Conservation (phyloP, 2,329 filamentous ascomycete genomes). For the Fusarium annulatum region DNA sequence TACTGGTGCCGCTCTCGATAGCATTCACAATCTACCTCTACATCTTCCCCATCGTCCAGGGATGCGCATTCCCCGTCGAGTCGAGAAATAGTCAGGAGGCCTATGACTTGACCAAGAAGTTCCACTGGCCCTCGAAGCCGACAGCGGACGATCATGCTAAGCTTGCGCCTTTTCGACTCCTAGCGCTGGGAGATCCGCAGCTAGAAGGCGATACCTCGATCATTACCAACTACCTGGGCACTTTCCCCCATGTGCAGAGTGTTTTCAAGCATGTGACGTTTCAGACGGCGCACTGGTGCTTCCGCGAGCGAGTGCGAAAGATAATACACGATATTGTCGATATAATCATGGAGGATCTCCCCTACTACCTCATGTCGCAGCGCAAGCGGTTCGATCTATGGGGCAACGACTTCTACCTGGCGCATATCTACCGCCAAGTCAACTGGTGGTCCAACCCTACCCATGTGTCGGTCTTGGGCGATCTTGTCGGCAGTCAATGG, state of each 20-base stretch:
- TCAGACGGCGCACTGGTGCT: slow-evolving; percentile 56
- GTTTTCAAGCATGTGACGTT: slow-evolving; percentile 61
- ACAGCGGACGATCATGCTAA: slow-evolving; percentile 39
- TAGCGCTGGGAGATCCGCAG: slow-evolving; percentile 91
- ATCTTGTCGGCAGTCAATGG: slow-evolving; percentile 96
- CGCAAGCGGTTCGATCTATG: slow-evolving; percentile 88
- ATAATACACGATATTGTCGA: slow-evolving; percentile 69
- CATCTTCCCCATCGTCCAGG: slow-evolving; percentile 83
- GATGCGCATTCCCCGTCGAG: slow-evolving; percentile 80
- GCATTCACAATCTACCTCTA: slow-evolving; percentile 83
- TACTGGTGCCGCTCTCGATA: slow-evolving; percentile 71
- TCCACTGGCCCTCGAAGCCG: slow-evolving; percentile 54
- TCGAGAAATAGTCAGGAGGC: slow-evolving; percentile 50
- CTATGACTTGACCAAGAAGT: slow-evolving; percentile 51
- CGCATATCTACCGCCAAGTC: slow-evolving; percentile 87
- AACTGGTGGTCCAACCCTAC: slow-evolving; percentile 88
- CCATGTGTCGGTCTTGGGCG: slow-evolving; percentile 89
- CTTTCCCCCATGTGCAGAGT: slow-evolving; percentile 64
- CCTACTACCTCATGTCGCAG: slow-evolving; percentile 71
- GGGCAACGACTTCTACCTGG: slow-evolving; percentile 95
- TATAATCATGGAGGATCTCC: slow-evolving; percentile 74
- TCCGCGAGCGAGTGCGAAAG: slow-evolving; percentile 64
- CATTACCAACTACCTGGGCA: slow-evolving; percentile 64
- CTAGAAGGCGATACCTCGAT: slow-evolving; percentile 92
- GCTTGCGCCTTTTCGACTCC: slow-evolving; percentile 82